A percentile compares a stretch with the other conserved stretches of the same genome.
These are phyloP conservation scores for Cajanus cajan DNA, from an alignment of 306 rosid genomes.

Conservation along the genomic window DNA sequence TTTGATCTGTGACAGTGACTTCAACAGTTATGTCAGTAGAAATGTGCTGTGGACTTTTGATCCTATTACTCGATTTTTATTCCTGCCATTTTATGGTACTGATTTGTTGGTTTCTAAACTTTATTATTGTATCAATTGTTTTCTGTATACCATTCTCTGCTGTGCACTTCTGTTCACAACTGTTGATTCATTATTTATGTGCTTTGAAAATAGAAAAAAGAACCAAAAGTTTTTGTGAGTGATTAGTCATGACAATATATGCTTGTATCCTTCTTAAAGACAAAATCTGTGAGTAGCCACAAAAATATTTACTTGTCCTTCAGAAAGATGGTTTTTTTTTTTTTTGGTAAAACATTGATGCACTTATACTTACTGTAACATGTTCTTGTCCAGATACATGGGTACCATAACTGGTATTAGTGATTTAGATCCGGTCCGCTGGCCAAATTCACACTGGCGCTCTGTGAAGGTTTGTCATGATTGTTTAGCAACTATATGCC, in stretches of 20 bases:
- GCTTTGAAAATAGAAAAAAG: neutral
- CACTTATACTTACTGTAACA: conserved; percentile 12
- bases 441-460: conserved; percentile 81
- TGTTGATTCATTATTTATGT: neutral
- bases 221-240: neutral
- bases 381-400: conserved; percentile 58
- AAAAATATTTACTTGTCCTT: neutral
- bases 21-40: neutral
- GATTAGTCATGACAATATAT: neutral
- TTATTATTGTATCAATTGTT: neutral
- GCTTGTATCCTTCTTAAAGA: neutral
- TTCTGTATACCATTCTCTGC: neutral
- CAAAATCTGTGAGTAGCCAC: neutral
- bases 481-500: conserved; percentile 12
- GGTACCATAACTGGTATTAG: conserved; percentile 77
- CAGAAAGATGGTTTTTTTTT: neutral
- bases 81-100: neutral
- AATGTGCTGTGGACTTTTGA: neutral
- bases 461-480: conserved; percentile 69
- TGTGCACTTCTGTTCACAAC: neutral
- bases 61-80: neutral
- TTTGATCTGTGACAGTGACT: neutral
- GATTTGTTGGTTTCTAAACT: neutral
- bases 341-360: neutral
- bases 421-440: conserved; percentile 70